Evolutionary conservation across 108 stramenopile genomes (phyloP).

Genomic region (Seminavis robusta): DNA sequence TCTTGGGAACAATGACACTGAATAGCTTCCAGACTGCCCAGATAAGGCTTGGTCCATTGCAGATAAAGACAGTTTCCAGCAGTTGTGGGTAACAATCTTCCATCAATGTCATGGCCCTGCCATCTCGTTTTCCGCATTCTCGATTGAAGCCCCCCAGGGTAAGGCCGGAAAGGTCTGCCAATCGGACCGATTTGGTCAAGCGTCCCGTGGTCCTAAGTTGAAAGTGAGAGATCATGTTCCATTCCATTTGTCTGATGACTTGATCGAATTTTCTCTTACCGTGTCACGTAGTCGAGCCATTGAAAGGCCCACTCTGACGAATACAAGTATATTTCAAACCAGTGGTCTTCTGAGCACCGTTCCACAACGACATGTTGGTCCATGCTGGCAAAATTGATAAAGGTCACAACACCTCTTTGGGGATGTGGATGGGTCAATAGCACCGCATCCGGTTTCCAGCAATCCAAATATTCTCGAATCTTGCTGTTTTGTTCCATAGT

Average conservation of each 20-base stretch:
- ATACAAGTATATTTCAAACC: neutral
- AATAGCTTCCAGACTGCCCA: constrained; percentile 3
- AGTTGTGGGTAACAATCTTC: constrained; percentile 34
- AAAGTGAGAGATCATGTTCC: no score
- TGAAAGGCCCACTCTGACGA: constrained; percentile 19
- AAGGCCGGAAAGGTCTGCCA: constrained; percentile 6
- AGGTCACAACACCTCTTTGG: constrained; percentile 10
- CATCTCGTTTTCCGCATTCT: constrained; percentile 5
- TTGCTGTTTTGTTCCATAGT: no score
- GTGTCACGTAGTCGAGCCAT: constrained; percentile 18
- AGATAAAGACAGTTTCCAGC: constrained; percentile 13
- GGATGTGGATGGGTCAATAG: constrained; percentile 1
- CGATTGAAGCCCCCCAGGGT: neutral
- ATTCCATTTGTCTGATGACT: no score
- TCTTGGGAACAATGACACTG: constrained; percentile 13
- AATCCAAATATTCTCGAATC: no score
- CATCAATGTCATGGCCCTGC: constrained; percentile 1
- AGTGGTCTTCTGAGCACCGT: neutral
- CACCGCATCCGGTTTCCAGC: no score
- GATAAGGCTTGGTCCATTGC: constrained; percentile 13
- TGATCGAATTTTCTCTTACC: no score
- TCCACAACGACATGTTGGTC: constrained; percentile 4
- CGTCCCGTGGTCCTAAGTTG: constrained; percentile 14
- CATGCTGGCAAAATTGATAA: neutral
- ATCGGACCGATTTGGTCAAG: constrained; percentile 11